These are phyloP conservation scores for Oryza coarctata DNA, from an alignment of 176 grass and related monocot genomes.

Conservation along the genomic window DNA sequence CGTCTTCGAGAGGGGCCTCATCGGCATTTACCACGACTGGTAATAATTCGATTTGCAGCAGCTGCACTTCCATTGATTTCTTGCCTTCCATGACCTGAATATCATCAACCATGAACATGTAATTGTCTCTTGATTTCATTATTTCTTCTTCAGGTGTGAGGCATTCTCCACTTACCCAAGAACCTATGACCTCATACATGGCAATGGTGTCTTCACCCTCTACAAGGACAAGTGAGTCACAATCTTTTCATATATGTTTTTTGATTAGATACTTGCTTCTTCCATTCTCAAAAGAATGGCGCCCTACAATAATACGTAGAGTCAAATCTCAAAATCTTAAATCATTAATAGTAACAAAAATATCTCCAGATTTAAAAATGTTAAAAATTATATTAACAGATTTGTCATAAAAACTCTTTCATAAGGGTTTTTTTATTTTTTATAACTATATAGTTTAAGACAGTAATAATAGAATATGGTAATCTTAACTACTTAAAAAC, in stretches of 20 bases:
- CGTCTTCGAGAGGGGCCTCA: slow-evolving; percentile 75
- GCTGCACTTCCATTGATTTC: background rate
- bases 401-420: too few species aligned
- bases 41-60: background rate
- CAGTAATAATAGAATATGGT: too few species aligned
- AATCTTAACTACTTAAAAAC: too few species aligned
- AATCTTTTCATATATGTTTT: background rate
- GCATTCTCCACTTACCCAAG: slow-evolving; percentile 96
- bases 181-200: slow-evolving; percentile 93
- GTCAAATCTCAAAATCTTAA: too few species aligned
- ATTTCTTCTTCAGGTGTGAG: slow-evolving; percentile 69
- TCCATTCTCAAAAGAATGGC: too few species aligned
- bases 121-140: background rate
- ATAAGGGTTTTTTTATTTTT: too few species aligned
- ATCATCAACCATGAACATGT: background rate
- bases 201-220: slow-evolving; percentile 68
- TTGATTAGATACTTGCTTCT: background rate
- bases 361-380: too few species aligned
- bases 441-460: too few species aligned
- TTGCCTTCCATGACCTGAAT: background rate
- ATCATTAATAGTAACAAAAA: too few species aligned
- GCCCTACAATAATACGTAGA: too few species aligned
- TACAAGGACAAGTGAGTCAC: slow-evolving; percentile 56
- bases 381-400: too few species aligned
- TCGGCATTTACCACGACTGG: slow-evolving; percentile 95